Evolutionary conservation across 441 rosid species (phyloP).

Genomic region (Gossypium trilobum): DNA sequence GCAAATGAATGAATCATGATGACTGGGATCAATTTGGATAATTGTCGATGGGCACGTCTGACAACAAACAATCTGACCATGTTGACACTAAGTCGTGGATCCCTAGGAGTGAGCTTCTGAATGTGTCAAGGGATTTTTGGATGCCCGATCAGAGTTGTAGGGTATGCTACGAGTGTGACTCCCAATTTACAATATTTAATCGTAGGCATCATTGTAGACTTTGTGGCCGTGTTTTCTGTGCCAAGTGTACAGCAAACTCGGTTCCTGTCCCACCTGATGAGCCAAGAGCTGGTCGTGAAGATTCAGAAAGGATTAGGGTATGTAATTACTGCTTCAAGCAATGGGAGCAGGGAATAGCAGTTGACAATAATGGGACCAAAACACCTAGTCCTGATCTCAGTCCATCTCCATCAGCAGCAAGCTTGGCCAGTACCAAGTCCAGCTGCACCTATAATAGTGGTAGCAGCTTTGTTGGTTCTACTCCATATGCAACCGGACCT

Average conservation of each 20-base stretch:
- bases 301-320: constrained; percentile 46
- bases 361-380: constrained; percentile 37
- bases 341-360: constrained; percentile 40
- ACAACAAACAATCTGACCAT: constrained; percentile 38
- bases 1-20: constrained; percentile 52
- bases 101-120: constrained; percentile 38
- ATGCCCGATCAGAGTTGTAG: constrained; percentile 77
- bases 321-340: constrained; percentile 63
- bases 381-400: constrained; percentile 35
- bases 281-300: constrained; percentile 33
- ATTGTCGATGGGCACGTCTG: constrained; percentile 48
- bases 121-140: constrained; percentile 65
- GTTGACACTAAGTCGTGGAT: constrained; percentile 44
- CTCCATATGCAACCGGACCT: constrained; percentile 31
- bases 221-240: constrained; percentile 65
- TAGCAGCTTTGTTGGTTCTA: constrained; percentile 23
- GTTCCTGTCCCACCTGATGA: constrained; percentile 42
- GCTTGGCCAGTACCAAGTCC: constrained; percentile 34
- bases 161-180: constrained; percentile 66
- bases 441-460: not conserved
- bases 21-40: constrained; percentile 40
- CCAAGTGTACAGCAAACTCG: constrained; percentile 53
- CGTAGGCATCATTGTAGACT: constrained; percentile 67
- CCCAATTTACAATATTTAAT: constrained; percentile 50
- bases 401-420: constrained; percentile 44